A percentile compares a stretch with the other conserved stretches of the same genome.
Evolutionary conservation across 371 early-diverging fungal genomes (phyloP).

Genomic region (Dinochytrium kinnereticum): DNA sequence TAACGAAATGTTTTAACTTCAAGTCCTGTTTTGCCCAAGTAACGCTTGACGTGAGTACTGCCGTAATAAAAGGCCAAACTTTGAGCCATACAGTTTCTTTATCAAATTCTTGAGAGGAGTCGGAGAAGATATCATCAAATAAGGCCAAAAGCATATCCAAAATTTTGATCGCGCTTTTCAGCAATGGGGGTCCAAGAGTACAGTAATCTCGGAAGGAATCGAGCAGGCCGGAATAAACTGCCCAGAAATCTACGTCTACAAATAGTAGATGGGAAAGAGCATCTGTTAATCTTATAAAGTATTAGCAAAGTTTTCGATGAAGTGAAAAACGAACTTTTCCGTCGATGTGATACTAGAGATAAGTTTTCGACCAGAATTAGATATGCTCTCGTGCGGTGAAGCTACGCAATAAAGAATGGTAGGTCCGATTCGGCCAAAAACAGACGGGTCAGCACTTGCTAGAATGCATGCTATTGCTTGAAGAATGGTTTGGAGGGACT

Average conservation of each 20-base stretch:
- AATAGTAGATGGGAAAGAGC: not conserved
- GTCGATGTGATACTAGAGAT: not conserved
- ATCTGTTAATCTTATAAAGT: not conserved
- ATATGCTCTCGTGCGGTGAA: slow-evolving; percentile 1
- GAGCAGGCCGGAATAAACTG: slow-evolving; percentile 13
- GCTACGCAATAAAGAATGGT: not conserved
- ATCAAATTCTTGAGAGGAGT: slow-evolving; percentile 7
- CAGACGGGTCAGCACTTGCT: not conserved
- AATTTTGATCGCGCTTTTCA: slow-evolving; percentile 29
- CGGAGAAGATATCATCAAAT: not conserved
- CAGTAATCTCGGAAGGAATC: slow-evolving; percentile 34
- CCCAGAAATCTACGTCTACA: slow-evolving; percentile 14
- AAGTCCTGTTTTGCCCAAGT: slow-evolving; percentile 36
- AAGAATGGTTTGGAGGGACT: not conserved
- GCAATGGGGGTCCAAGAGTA: slow-evolving; percentile 29
- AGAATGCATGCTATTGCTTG: not conserved
- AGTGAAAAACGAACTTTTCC: not conserved
- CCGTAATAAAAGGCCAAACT: slow-evolving; percentile 30
- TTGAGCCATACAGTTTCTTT: slow-evolving; percentile 32
- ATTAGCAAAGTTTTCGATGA: no score
- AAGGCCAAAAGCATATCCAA: slow-evolving; percentile 14
- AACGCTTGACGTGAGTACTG: slow-evolving; percentile 19
- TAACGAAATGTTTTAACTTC: slow-evolving; percentile 25
- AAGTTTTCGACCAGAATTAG: not conserved
- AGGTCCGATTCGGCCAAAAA: no score